phyloP scores from a whole-genome alignment of 2,329 filamentous ascomycete species.

The Nothophaeocryptopus gaeumannii region DNA sequence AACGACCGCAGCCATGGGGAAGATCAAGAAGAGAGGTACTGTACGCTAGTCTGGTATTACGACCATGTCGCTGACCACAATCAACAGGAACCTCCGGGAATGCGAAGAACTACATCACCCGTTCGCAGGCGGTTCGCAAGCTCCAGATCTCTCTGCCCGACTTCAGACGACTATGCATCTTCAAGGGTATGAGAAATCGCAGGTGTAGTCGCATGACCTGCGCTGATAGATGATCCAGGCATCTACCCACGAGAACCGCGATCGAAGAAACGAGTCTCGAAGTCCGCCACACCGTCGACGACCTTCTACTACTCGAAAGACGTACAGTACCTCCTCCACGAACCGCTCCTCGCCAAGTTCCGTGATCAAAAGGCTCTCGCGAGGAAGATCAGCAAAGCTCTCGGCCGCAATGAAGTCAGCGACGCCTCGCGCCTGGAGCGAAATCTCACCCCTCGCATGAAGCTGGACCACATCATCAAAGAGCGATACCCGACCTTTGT shows the following conservation, averaged over 20 bases:
- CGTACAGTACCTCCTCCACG: constrained; percentile 96
- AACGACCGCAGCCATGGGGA: constrained; percentile 54
- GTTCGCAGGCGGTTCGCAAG: constrained; percentile 95
- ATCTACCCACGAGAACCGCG: constrained; percentile 97
- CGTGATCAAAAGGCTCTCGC: constrained; percentile 94
- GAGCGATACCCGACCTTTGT: constrained; percentile 97
- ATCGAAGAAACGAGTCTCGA: constrained; percentile 94
- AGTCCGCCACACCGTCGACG: constrained; percentile 82
- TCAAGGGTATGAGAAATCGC: constrained; percentile 65
- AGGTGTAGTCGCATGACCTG: background rate
- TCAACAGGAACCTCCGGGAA: constrained; percentile 72
- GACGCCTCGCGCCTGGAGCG: constrained; percentile 89
- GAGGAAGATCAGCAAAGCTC: constrained; percentile 93
- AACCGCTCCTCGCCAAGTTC: constrained; percentile 90
- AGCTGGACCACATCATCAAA: constrained; percentile 93
- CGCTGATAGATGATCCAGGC: constrained; percentile 42
- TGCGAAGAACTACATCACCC: constrained; percentile 97
- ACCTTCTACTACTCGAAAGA: constrained; percentile 94
- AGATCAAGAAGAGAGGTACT: constrained; percentile 83
- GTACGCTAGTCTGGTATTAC: background rate
- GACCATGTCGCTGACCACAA: constrained; percentile 4
- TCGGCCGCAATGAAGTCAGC: constrained; percentile 85
- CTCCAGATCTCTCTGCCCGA: constrained; percentile 95
- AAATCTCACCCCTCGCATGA: constrained; percentile 84
- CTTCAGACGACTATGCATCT: constrained; percentile 97